Percentiles rank a stretch among this genome's conserved stretches.
Conservation (phyloP, 257 asterid species). For the Linderniella brevidens region DNA sequence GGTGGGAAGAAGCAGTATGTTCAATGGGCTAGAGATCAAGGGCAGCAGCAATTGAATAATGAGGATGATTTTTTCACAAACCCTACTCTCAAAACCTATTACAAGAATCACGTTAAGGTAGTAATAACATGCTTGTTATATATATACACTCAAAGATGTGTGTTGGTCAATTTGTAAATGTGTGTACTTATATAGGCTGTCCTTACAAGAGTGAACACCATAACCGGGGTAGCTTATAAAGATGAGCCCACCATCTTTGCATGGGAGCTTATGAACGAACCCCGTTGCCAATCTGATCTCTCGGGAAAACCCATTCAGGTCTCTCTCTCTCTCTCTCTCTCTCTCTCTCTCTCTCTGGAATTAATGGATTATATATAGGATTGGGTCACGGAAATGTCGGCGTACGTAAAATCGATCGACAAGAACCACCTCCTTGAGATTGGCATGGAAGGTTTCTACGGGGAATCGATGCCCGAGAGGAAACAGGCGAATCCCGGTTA, state of each 20-base stretch:
- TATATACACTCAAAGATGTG: too few relatives aligned
- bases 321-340: too few relatives aligned
- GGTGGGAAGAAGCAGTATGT: constrained; percentile 40
- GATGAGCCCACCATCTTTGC: not conserved
- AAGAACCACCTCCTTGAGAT: constrained; percentile 59
- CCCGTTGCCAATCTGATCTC: not conserved
- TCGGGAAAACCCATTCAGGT: constrained; percentile 2
- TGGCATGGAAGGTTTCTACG: constrained; percentile 86
- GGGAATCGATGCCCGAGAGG: constrained; percentile 44
- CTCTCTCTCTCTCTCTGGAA: not conserved
- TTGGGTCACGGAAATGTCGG: constrained; percentile 80
- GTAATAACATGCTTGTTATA: not conserved
- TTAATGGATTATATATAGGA: constrained; percentile 20
- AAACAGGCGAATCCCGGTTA: constrained; percentile 33
- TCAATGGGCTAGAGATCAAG: constrained; percentile 33
- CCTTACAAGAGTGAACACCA: not conserved
- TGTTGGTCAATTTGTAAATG: not conserved
- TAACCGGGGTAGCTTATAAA: constrained; percentile 1
- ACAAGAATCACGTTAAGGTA: constrained; percentile 31
- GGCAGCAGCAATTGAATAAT: constrained; percentile 21
- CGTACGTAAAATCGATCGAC: constrained; percentile 63
- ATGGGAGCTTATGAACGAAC: constrained; percentile 1
- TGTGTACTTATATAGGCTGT: not conserved
- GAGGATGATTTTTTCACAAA: constrained; percentile 33
- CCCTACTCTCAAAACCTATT: constrained; percentile 19